phyloP scores from a whole-genome alignment of 495 filamentous ascomycete species.

The Tuber aestivum region DNA sequence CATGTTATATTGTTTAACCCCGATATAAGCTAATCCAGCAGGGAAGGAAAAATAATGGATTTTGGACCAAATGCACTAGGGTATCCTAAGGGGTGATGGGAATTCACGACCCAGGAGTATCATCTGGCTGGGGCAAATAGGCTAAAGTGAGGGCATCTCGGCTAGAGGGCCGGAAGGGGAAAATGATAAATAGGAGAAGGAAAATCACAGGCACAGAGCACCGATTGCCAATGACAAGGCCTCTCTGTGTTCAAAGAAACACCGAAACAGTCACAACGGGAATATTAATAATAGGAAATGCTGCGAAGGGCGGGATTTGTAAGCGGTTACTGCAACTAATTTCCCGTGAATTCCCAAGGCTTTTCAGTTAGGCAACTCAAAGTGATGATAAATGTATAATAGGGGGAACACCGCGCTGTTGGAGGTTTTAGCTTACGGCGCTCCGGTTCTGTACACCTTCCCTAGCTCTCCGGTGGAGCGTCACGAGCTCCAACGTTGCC shows the following conservation, averaged over 20 bases:
- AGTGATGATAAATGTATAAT: not conserved
- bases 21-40: too few relatives aligned
- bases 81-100: not conserved
- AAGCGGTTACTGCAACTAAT: not conserved
- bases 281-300: not conserved
- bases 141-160: not conserved
- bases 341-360: not conserved
- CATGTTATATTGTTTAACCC: not conserved
- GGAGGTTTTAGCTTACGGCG: not conserved
- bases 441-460: too few relatives aligned
- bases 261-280: not conserved
- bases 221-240: not conserved
- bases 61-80: too few relatives aligned
- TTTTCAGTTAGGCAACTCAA: not conserved
- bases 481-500: too few relatives aligned
- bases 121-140: not conserved
- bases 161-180: not conserved
- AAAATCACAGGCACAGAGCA: not conserved
- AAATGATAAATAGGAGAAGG: not conserved
- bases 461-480: too few relatives aligned
- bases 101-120: not conserved
- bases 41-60: too few relatives aligned
- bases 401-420: not conserved
- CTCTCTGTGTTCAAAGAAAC: not conserved
- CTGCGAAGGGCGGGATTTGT: not conserved